A percentile compares a stretch with the other conserved stretches of the same genome.
Evolutionary conservation across 768 basidiomycete genomes (phyloP).

Genomic region (Phlebiopsis flavidoalba): DNA sequence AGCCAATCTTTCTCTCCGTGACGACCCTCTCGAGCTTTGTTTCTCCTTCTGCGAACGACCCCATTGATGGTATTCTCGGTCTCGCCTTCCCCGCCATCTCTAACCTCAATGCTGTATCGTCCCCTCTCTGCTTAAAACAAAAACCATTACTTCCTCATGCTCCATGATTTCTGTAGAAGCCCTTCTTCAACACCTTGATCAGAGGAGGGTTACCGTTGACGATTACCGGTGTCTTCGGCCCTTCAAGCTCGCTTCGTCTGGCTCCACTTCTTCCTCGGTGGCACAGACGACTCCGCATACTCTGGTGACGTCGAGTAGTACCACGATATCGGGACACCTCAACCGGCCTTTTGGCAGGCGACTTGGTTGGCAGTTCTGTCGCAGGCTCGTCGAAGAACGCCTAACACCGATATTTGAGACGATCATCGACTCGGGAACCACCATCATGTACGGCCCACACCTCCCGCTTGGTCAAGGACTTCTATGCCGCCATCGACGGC

Average conservation of each 20-base stretch:
- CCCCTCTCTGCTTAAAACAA: neutral
- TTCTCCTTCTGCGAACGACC: constrained; percentile 14
- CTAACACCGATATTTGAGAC: constrained; percentile 18
- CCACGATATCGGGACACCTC: constrained; percentile 15
- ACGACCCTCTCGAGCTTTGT: constrained; percentile 18
- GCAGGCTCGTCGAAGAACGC: constrained; percentile 14
- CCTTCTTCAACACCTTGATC: constrained; percentile 27
- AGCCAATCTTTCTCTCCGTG: constrained; percentile 23
- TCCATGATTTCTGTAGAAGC: constrained; percentile 16
- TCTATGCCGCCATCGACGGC: constrained; percentile 12
- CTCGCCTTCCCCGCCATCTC: constrained; percentile 27
- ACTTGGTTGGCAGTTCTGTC: constrained; percentile 11
- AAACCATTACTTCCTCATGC: neutral
- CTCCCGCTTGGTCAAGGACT: neutral
- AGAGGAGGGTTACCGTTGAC: constrained; percentile 10
- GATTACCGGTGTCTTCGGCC: constrained; percentile 30
- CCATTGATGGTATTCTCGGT: constrained; percentile 26
- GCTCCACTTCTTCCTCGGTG: constrained; percentile 37
- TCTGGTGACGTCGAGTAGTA: constrained; percentile 29
- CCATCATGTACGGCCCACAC: constrained; percentile 1
- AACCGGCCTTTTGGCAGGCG: constrained; percentile 24
- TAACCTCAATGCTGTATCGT: constrained; percentile 10
- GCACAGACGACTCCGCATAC: constrained; percentile 34
- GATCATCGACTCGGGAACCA: constrained; percentile 25
- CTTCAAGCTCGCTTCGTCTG: constrained; percentile 32